Percentiles rank a stretch among this genome's conserved stretches.
Evolutionary conservation across 2,329 filamentous ascomycete genomes (phyloP).

Genomic region (Fusarium pilosicola): DNA sequence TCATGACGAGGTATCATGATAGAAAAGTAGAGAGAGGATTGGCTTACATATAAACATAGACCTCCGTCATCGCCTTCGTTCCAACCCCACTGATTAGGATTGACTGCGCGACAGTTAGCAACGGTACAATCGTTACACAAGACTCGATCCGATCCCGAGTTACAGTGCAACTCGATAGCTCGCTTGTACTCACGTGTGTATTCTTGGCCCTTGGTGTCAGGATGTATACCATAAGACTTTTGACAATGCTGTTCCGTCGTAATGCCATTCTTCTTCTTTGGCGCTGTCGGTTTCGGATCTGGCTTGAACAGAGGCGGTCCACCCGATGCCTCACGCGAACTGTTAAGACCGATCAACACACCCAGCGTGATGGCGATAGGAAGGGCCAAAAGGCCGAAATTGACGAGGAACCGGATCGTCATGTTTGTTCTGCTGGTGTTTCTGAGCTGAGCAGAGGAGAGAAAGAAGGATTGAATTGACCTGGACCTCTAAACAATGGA

Average conservation of each 20-base stretch:
- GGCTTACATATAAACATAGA: conserved; percentile 64
- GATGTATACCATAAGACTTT: conserved; percentile 54
- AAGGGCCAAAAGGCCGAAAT: conserved; percentile 59
- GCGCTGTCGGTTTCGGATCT: conserved; percentile 27
- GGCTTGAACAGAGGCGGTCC: conserved; percentile 56
- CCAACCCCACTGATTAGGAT: conserved; percentile 66
- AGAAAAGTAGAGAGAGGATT: background rate
- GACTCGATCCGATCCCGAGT: background rate
- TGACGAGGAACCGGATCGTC: conserved; percentile 58
- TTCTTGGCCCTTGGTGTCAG: conserved; percentile 54
- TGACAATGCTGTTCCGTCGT: conserved; percentile 36
- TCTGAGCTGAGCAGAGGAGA: background rate
- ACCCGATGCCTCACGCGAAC: conserved; percentile 54
- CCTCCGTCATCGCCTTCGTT: conserved; percentile 49
- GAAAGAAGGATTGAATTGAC: background rate
- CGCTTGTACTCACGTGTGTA: conserved; percentile 56
- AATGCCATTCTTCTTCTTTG: conserved; percentile 37
- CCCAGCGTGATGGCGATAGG: conserved; percentile 61
- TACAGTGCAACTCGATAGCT: background rate
- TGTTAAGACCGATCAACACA: conserved; percentile 60
- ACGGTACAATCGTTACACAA: background rate
- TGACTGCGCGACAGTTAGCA: conserved; percentile 54
- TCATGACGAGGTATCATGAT: background rate
- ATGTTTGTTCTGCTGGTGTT: conserved; percentile 42
- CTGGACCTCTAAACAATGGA: background rate